Evolutionary conservation across 345 rosid species (phyloP).

Genomic region (Acer campestre): DNA sequence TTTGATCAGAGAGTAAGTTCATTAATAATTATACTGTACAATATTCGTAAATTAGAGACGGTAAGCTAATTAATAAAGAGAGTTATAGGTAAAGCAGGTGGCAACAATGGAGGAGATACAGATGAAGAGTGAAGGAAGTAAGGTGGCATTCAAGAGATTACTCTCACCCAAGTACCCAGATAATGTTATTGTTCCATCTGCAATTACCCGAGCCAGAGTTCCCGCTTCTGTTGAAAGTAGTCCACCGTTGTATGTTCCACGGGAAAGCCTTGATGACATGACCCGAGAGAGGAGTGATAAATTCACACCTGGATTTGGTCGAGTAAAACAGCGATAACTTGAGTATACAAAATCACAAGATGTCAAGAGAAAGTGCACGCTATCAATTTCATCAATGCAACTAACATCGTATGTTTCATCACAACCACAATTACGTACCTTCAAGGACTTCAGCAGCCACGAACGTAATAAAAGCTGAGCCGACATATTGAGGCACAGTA

Average conservation of each 20-base stretch:
- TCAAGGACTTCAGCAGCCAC: constrained; percentile 67
- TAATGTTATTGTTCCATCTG: constrained; percentile 62
- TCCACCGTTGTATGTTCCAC: constrained; percentile 61
- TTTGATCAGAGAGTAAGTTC: neutral
- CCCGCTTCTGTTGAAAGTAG: constrained; percentile 67
- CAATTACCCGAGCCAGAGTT: constrained; percentile 58
- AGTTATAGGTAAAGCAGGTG: constrained; percentile 52
- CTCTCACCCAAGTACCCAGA: constrained; percentile 48
- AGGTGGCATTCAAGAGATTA: constrained; percentile 48
- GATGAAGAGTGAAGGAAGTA: constrained; percentile 53
- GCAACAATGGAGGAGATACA: constrained; percentile 55
- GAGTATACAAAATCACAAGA: too few relatives aligned
- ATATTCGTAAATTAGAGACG: neutral
- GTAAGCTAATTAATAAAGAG: constrained; percentile 40
- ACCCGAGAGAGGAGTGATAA: constrained; percentile 56
- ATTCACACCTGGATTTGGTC: constrained; percentile 47
- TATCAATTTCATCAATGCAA: neutral
- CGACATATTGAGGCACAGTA: constrained; percentile 50
- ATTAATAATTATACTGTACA: constrained; percentile 5
- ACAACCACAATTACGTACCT: constrained; percentile 30
- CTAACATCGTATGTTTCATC: neutral
- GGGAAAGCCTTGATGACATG: constrained; percentile 63
- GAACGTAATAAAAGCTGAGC: constrained; percentile 51
- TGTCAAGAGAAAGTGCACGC: neutral
- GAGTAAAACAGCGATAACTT: neutral